Evolutionary conservation across 2,329 filamentous ascomycete species (phyloP).

Genomic region (Xylaria sp.): DNA sequence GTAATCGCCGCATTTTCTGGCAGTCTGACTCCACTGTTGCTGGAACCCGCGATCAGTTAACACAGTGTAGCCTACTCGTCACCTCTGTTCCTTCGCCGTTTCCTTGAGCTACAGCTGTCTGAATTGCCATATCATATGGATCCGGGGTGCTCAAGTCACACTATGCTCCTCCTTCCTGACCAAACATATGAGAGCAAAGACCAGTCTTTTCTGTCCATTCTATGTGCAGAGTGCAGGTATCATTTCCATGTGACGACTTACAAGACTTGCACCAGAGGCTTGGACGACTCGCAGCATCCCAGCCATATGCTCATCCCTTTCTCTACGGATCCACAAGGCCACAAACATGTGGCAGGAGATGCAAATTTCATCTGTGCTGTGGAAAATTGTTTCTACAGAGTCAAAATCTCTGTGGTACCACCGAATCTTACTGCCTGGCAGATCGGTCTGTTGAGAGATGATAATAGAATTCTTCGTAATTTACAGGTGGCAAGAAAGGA

Average conservation of each 20-base stretch:
- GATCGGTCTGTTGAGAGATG: conserved; percentile 58
- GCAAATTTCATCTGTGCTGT: conserved; percentile 44
- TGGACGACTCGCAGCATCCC: conserved; percentile 36
- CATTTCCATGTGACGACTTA: conserved; percentile 47
- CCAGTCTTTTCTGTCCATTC: conserved; percentile 40
- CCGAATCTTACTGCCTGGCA: conserved; percentile 59
- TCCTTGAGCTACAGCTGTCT: conserved; percentile 40
- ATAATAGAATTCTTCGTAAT: conserved; percentile 55
- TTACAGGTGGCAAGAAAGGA: conserved; percentile 53
- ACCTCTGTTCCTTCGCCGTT: conserved; percentile 43
- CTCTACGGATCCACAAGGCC: background rate
- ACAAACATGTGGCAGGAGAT: conserved; percentile 31
- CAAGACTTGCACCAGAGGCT: conserved; percentile 22
- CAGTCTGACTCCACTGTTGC: background rate
- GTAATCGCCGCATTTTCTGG: conserved; percentile 1
- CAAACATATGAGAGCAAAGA: conserved; percentile 37
- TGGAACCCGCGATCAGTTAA: conserved; percentile 20
- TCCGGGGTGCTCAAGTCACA: conserved; percentile 41
- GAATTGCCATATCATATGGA: conserved; percentile 34
- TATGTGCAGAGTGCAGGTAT: conserved; percentile 45
- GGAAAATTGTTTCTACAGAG: conserved; percentile 49
- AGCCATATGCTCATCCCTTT: conserved; percentile 46
- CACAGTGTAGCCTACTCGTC: conserved; percentile 44
- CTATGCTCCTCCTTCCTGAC: conserved; percentile 40
- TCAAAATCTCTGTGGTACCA: conserved; percentile 58